Conservation (phyloP, 2,329 filamentous ascomycete species). For the Venturia carpophila region DNA sequence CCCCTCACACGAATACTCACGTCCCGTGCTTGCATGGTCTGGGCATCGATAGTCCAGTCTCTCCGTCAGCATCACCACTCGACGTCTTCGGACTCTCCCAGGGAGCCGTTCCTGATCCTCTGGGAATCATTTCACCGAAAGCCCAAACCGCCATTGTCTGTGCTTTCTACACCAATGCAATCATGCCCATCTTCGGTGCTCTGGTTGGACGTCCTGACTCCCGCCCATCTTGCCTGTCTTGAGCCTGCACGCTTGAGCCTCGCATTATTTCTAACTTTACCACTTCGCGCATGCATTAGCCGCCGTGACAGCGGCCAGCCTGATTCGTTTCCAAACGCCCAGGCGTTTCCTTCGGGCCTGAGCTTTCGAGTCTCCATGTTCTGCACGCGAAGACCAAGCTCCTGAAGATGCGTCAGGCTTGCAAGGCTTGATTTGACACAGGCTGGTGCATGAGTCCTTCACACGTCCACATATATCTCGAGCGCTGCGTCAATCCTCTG, state of each 20-base stretch:
- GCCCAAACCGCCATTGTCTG: not conserved
- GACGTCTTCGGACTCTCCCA: not conserved
- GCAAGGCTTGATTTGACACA: not conserved
- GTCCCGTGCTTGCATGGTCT: not conserved
- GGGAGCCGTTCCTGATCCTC: not conserved
- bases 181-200: not conserved
- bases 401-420: not conserved
- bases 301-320: not conserved
- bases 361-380: not conserved
- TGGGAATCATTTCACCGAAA: not conserved
- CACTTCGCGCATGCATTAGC: not conserved
- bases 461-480: not conserved
- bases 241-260: not conserved
- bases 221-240: not conserved
- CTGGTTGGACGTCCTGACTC: not conserved
- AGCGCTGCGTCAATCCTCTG: not conserved
- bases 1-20: not conserved
- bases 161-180: not conserved
- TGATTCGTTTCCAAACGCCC: not conserved
- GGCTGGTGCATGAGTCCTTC: not conserved
- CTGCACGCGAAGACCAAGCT: not conserved
- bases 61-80: not conserved
- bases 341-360: not conserved
- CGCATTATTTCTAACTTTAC: slow-evolving; percentile 3
- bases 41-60: too few relatives aligned